Percentiles rank a stretch among this genome's conserved stretches.
phyloP scores from a whole-genome alignment of 345 rosid genomes.

The Arabidopsis arenosa region DNA sequence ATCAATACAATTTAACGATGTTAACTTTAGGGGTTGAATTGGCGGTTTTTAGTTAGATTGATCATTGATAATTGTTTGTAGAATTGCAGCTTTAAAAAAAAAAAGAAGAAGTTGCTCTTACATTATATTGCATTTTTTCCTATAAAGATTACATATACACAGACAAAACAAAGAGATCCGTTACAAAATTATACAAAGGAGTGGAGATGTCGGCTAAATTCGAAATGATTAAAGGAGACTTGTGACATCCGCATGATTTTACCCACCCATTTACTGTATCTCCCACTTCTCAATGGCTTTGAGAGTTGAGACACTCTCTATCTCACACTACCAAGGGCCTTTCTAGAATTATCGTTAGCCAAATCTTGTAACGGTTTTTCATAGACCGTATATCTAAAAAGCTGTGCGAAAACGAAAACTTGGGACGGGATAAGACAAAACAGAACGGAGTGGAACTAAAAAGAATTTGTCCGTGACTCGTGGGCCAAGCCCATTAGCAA shows the following conservation, averaged over 20 bases:
- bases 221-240: conserved; percentile 29
- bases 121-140: background rate
- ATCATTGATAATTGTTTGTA: background rate
- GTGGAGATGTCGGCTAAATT: conserved; percentile 29
- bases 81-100: background rate
- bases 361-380: background rate
- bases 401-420: background rate
- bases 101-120: background rate
- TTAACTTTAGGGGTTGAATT: background rate
- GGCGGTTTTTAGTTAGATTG: background rate
- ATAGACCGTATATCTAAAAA: background rate
- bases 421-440: background rate
- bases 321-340: background rate
- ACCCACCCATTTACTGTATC: conserved; percentile 27
- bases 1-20: background rate
- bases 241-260: conserved; percentile 24
- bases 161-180: background rate
- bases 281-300: conserved; percentile 23
- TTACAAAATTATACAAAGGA: background rate
- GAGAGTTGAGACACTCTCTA: background rate
- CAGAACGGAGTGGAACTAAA: background rate
- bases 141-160: background rate
- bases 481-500: conserved; percentile 28
- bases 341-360: conserved; percentile 6
- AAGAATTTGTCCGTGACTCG: background rate